These are phyloP conservation scores for Lathyrus aphaca DNA, from an alignment of 306 rosid genomes.

Conservation along the genomic window DNA sequence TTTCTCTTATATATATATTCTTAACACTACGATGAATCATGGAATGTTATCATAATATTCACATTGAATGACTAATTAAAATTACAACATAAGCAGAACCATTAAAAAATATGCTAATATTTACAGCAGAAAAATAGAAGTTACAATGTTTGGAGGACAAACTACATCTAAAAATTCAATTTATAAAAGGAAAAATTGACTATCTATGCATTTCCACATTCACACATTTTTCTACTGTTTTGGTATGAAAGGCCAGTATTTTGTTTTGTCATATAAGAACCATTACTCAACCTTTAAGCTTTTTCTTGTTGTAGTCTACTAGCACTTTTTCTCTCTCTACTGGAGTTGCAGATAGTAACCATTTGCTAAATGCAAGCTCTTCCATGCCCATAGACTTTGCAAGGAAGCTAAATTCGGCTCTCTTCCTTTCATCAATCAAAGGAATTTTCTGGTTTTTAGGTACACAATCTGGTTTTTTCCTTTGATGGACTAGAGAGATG, in stretches of 20 bases:
- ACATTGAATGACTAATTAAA: too few species aligned
- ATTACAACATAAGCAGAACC: too few species aligned
- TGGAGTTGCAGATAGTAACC: constrained; percentile 77
- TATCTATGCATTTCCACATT: constrained; percentile 34
- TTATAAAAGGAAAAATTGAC: constrained; percentile 18
- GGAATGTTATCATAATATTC: too few species aligned
- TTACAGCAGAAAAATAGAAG: too few species aligned
- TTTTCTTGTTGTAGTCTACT: constrained; percentile 64
- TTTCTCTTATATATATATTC: too few species aligned
- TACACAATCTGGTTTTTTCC: constrained; percentile 41
- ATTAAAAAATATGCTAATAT: too few species aligned
- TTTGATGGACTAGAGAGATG: constrained; percentile 34
- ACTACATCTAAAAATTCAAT: not conserved
- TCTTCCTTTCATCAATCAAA: constrained; percentile 55
- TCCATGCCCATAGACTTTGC: constrained; percentile 67
- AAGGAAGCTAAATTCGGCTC: constrained; percentile 60
- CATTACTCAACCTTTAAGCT: constrained; percentile 46
- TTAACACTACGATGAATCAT: too few species aligned
- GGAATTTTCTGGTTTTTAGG: constrained; percentile 41
- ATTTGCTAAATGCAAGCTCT: constrained; percentile 78
- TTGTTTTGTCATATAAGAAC: constrained; percentile 23
- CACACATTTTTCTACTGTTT: constrained; percentile 13
- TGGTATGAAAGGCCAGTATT: constrained; percentile 22
- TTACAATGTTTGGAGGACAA: too few species aligned
- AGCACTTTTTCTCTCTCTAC: constrained; percentile 67